These are phyloP conservation scores for Candida pseudoviswanathii DNA, from an alignment of 1,139 yeast species.

Conservation along the genomic window DNA sequence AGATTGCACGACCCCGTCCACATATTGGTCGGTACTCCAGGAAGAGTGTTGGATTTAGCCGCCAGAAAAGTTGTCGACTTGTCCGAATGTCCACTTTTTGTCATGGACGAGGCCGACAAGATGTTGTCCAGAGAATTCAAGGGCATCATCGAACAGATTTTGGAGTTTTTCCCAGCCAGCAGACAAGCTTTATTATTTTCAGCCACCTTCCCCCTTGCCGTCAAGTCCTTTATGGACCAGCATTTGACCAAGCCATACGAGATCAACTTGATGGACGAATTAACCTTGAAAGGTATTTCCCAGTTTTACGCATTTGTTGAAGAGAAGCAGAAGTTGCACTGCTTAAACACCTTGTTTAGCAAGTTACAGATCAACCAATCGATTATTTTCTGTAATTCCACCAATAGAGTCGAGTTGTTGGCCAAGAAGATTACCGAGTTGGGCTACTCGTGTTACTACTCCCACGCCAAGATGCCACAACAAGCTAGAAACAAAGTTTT, in stretches of 20 bases:
- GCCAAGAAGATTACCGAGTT: slow-evolving; percentile 96
- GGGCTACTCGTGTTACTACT: slow-evolving; percentile 94
- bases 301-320: slow-evolving; percentile 98
- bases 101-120: slow-evolving; percentile 99
- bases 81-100: slow-evolving; percentile 82
- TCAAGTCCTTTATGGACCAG: slow-evolving; percentile 88
- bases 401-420: slow-evolving; percentile 90
- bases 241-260: slow-evolving; percentile 92
- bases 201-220: slow-evolving; percentile 95
- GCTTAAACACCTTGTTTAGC: slow-evolving; percentile 91
- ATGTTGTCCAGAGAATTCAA: slow-evolving; percentile 92
- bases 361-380: slow-evolving; percentile 95
- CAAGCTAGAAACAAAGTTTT: slow-evolving; percentile 96
- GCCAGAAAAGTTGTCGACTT: slow-evolving; percentile 86
- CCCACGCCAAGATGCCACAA: slow-evolving; percentile 98
- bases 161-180: slow-evolving; percentile 74
- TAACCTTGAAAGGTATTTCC: slow-evolving; percentile 92
- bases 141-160: slow-evolving; percentile 83
- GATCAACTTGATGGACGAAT: slow-evolving; percentile 95
- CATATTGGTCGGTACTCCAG: slow-evolving; percentile 92
- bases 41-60: slow-evolving; percentile 94
- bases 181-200: slow-evolving; percentile 89
- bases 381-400: slow-evolving; percentile 94
- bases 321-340: slow-evolving; percentile 92
- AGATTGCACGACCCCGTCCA: slow-evolving; percentile 93